A percentile compares a stretch with the other conserved stretches of the same genome.
phyloP scores from a whole-genome alignment of 129 eudicot genomes.

The Pulicaria dysenterica region DNA sequence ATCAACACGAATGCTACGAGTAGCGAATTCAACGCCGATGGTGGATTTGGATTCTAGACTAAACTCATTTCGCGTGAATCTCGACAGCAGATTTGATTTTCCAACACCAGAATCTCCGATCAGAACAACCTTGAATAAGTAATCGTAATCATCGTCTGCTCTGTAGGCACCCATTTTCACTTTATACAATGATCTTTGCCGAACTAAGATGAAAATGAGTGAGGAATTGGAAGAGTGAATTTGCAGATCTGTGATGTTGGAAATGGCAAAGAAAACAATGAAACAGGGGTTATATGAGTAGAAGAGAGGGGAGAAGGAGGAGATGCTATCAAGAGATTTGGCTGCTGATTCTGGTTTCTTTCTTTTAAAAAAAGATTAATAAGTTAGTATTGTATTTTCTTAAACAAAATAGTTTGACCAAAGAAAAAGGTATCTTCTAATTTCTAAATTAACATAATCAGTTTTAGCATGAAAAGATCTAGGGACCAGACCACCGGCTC shows the following conservation, averaged over 20 bases:
- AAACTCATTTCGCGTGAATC: slow-evolving; percentile 65
- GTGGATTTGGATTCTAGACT: slow-evolving; percentile 72
- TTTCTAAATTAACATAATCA: too few relatives aligned
- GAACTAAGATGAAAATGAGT: background rate
- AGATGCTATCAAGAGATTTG: slow-evolving; percentile 28
- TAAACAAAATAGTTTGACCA: too few relatives aligned
- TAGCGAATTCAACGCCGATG: slow-evolving; percentile 68
- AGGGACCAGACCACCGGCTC: too few relatives aligned
- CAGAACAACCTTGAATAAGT: slow-evolving; percentile 57
- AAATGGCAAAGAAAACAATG: background rate
- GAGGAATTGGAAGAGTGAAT: background rate
- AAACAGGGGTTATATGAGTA: slow-evolving; percentile 9
- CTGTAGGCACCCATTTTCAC: slow-evolving; percentile 54
- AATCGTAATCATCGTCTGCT: slow-evolving; percentile 62
- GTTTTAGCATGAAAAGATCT: too few relatives aligned
- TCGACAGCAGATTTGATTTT: slow-evolving; percentile 52
- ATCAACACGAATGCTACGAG: slow-evolving; percentile 56
- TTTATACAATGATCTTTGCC: background rate
- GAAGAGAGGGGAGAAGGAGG: background rate
- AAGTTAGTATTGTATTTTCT: too few relatives aligned
- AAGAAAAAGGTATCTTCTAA: too few relatives aligned
- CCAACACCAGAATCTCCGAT: slow-evolving; percentile 66
- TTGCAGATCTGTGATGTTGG: slow-evolving; percentile 29
- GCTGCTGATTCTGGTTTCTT: background rate
- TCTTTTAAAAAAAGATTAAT: too few relatives aligned